Evolutionary conservation across 805 yeast genomes (phyloP), one percentile per base, ranked within the genome.

Genomic region (Yarrowia alimentaria): DNA sequence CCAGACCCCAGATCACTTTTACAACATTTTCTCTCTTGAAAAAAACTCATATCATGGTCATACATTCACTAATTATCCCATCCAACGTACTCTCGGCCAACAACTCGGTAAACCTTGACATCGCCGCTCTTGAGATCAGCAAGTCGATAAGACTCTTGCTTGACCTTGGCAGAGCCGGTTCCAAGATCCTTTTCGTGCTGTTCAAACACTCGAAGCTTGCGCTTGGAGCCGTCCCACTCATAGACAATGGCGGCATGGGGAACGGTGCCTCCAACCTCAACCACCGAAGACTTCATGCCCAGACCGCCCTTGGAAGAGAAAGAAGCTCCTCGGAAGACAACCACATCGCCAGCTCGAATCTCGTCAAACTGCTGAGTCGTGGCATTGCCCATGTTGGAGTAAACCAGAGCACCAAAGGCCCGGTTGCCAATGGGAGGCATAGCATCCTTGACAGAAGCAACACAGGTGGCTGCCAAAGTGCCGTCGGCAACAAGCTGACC

Each of bases 301-400:
- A 80, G 61, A 25, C 77, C 73, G 5, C 73, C 72, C 48, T 75
- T 74, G 6, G 81, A 77, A 55, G 77, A 79, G 67, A 91, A 90
- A 54, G 76, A 76, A 6, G 88, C 96, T 52, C 80, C 80, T 59
- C 81, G 77, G 55, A 88, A 76, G 47, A 88, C 85, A 32, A 88
- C 66, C 8, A 91, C 73, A 64, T 93, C 98, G 54, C 99, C 99
- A 0, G 94, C 82, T 40, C 77, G 73, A 51, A 89, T 76, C 31
- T 80, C 84, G 51, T 79, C 88, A 22, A 68, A 60, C 57, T 76
- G 80, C 12, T 73, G 67, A 6, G 79, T 75, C 6, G 71, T 59
- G 35, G 79, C 74, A 60, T 73, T 74, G 54, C 71, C 74, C 59
- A 68, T 57, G 57, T 76, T 84, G 56, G 72, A 69, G 66, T 81